Evolutionary conservation across 139 green algal species (phyloP), one percentile per base, ranked within the genome.

Genomic region (Diplosphaera chodatii): DNA sequence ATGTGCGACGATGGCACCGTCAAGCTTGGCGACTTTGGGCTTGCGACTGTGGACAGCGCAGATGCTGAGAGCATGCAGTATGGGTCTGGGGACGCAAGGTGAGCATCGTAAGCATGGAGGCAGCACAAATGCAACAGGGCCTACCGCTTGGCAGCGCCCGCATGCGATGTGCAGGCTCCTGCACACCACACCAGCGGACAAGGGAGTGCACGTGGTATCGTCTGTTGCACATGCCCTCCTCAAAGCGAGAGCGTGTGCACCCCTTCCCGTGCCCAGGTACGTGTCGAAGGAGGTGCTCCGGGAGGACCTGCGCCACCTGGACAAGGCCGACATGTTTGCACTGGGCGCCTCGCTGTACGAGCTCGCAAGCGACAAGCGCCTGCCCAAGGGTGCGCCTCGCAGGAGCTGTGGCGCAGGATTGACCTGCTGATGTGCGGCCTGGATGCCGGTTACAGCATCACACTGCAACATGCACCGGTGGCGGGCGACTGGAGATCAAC

Each of bases 1-100:
- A 41, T 75, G n/a, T 31, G 66, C 66, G 78, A 66, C 10, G 73
- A 71, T 21, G 66, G 27, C 15, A n/a, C 25, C 28, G 93, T 86
- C 80, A 97, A 97, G 84, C 86, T 98, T 33, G 93, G 90, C 2
- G 93, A 98, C 77, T 96, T 97, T 84, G 93, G 93, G 18, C 80
- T 92, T 63, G 93, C 92, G 16, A 88, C 81, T 20, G 65, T 70
- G 21, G 37, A 74, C 34, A 68, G 75, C 34, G 67, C 31, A 10
- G 34, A 30, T 32, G 80, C 73, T 64, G 66, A 79, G 3, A 29
- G 15, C 1, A 29, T 82, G n/a, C n/a, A n/a, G n/a, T n/a, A n/a
- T 23, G 37, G 80, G 22, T 90, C 96, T 69, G 92, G 92, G 3
- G 92, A 97, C 79, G 74, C 70, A 41, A 84, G 89, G 83, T 93